A percentile compares a stretch with the other conserved stretches of the same genome.
phyloP scores from a whole-genome alignment of 805 yeast genomes.

The Isabelozyma heimii region DNA sequence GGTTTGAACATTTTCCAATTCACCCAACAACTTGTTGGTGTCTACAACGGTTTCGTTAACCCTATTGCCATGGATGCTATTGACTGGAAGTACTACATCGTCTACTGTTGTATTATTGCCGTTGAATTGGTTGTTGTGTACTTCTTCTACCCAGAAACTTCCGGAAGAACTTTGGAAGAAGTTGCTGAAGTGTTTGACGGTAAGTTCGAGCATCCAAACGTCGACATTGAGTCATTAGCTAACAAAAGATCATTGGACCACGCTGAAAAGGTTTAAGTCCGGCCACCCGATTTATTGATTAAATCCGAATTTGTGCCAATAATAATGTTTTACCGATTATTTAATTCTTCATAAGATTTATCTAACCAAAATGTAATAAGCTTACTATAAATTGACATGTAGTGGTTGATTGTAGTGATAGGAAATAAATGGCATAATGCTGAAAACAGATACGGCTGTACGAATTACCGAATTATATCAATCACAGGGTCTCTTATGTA shows the following conservation, averaged over 20 bases:
- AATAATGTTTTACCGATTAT: too few species aligned
- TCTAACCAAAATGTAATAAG: too few species aligned
- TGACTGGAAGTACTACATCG: constrained; percentile 34
- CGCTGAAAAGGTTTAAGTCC: background rate
- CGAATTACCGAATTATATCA: too few species aligned
- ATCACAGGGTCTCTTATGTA: too few species aligned
- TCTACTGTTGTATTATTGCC: constrained; percentile 25
- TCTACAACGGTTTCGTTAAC: constrained; percentile 16
- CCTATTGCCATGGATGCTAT: constrained; percentile 31
- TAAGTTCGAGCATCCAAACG: background rate
- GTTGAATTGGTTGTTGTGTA: constrained; percentile 19
- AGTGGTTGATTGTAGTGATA: too few species aligned
- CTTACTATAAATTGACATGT: too few species aligned
- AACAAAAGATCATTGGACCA: background rate
- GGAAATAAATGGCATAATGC: too few species aligned
- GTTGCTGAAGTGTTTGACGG: constrained; percentile 29
- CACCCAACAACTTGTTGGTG: constrained; percentile 9
- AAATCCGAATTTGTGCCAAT: too few species aligned
- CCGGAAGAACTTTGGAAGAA: constrained; percentile 34
- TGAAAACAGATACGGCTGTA: too few species aligned
- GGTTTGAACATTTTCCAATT: constrained; percentile 24
- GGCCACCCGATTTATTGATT: too few species aligned
- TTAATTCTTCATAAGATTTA: too few species aligned
- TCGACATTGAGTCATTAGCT: background rate
- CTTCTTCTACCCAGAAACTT: constrained; percentile 28